A percentile compares a stretch with the other conserved stretches of the same genome.
These are phyloP conservation scores for Trifolium fragiferum DNA, from an alignment of 306 rosid genomes.

Conservation along the genomic window DNA sequence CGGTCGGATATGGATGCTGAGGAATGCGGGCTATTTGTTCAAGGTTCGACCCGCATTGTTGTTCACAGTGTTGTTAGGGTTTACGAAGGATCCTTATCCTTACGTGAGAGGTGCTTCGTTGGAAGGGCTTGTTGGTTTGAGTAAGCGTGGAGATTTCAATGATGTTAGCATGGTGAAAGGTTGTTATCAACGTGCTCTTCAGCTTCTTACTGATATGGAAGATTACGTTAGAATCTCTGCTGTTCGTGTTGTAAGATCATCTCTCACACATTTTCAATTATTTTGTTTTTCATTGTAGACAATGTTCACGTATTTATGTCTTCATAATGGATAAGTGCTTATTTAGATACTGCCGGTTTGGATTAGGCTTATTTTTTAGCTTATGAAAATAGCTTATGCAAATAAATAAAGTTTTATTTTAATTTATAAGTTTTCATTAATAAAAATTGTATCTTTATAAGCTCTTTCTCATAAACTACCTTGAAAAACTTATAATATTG, in stretches of 20 bases:
- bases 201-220: slow-evolving; percentile 73
- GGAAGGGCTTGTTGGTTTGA: slow-evolving; percentile 70
- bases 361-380: no score
- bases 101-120: slow-evolving; percentile 66
- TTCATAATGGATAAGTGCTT: background rate
- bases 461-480: no score
- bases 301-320: background rate
- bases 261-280: background rate
- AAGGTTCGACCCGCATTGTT: slow-evolving; percentile 51
- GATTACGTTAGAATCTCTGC: slow-evolving; percentile 67
- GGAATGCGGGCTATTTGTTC: slow-evolving; percentile 56
- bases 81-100: slow-evolving; percentile 85
- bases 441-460: no score
- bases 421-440: no score
- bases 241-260: slow-evolving; percentile 61
- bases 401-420: no score
- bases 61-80: slow-evolving; percentile 66
- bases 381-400: no score
- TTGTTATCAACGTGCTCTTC: slow-evolving; percentile 66
- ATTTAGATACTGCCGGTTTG: no score
- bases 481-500: no score
- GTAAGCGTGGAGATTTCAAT: slow-evolving; percentile 44
- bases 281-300: background rate
- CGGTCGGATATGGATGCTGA: slow-evolving; percentile 67
- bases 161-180: slow-evolving; percentile 62